A percentile compares a stretch with the other conserved stretches of the same genome.
Conservation (phyloP, 495 filamentous ascomycete genomes). For the Xylaria curta region DNA sequence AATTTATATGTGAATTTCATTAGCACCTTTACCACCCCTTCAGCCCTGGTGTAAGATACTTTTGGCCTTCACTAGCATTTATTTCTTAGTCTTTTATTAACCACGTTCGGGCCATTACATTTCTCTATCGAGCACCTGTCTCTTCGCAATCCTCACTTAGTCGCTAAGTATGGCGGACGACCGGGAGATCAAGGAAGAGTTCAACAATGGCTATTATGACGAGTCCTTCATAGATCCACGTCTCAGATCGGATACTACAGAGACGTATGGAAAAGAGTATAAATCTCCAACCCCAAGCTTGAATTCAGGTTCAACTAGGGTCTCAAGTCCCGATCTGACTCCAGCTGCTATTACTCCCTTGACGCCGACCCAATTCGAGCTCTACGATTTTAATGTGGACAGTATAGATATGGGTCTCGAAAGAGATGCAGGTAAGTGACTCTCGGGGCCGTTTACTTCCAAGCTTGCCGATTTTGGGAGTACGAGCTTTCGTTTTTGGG, state of each 20-base stretch:
- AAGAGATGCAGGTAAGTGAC: not conserved
- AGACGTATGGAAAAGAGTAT: not conserved
- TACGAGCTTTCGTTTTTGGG: not conserved
- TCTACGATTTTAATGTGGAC: not conserved
- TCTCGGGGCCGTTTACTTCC: not conserved
- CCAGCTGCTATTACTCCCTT: not conserved
- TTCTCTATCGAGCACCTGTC: not conserved
- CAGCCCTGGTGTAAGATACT: not conserved
- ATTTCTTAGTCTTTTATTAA: not conserved
- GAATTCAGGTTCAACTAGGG: not conserved
- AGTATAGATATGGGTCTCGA: not conserved
- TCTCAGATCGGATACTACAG: not conserved
- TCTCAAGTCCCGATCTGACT: not conserved
- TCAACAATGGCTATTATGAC: not conserved
- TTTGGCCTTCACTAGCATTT: not conserved
- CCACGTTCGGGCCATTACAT: not conserved
- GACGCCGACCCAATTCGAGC: not conserved
- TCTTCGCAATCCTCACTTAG: not conserved
- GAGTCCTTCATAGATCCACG: constrained; percentile 18
- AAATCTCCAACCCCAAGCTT: not conserved
- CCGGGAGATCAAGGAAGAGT: not conserved
- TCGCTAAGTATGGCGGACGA: constrained; percentile 2
- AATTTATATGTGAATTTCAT: not conserved
- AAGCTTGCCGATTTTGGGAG: not conserved
- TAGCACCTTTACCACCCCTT: not conserved